Conservation (phyloP, 805 yeast species). For the Wickerhamomyces queroliae region DNA sequence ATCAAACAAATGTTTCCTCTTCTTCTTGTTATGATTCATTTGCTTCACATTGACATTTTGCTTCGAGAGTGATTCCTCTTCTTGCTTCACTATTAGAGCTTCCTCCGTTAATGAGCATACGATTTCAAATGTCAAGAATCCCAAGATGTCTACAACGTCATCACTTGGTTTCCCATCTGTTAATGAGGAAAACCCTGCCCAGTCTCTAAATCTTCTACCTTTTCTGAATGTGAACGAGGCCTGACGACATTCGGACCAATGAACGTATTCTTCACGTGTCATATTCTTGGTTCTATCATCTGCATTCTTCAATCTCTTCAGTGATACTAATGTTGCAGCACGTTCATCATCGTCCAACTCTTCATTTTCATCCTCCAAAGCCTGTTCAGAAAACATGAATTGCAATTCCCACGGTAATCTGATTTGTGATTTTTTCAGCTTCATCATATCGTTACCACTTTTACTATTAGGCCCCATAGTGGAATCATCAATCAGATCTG, state of each 20-base stretch:
- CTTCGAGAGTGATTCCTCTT: conserved; percentile 48
- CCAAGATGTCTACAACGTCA: conserved; percentile 93
- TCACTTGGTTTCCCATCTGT: conserved; percentile 92
- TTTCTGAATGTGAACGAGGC: conserved; percentile 95
- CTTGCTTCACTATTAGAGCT: conserved; percentile 73
- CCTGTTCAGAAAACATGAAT: conserved; percentile 90
- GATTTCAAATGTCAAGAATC: conserved; percentile 92
- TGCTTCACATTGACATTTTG: conserved; percentile 12
- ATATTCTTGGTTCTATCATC: conserved; percentile 89
- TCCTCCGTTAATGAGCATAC: conserved; percentile 92
- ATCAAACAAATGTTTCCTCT: conserved; percentile 64
- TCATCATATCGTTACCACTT: conserved; percentile 39
- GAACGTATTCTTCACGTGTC: conserved; percentile 97
- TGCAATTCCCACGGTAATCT: conserved; percentile 93
- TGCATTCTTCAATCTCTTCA: conserved; percentile 83
- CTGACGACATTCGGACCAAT: conserved; percentile 98
- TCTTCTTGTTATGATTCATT: conserved; percentile 35
- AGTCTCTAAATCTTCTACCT: conserved; percentile 89
- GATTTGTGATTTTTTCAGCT: conserved; percentile 69
- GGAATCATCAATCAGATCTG: conserved; percentile 43
- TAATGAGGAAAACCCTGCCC: conserved; percentile 84
- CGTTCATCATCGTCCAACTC: conserved; percentile 83
- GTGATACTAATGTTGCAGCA: conserved; percentile 84
- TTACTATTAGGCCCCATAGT: conserved; percentile 34
- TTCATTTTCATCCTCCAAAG: conserved; percentile 62